Evolutionary conservation across 352 stramenopile species (phyloP), one percentile per base, ranked within the genome.

Genomic region (Elongisporangium anandrum): DNA sequence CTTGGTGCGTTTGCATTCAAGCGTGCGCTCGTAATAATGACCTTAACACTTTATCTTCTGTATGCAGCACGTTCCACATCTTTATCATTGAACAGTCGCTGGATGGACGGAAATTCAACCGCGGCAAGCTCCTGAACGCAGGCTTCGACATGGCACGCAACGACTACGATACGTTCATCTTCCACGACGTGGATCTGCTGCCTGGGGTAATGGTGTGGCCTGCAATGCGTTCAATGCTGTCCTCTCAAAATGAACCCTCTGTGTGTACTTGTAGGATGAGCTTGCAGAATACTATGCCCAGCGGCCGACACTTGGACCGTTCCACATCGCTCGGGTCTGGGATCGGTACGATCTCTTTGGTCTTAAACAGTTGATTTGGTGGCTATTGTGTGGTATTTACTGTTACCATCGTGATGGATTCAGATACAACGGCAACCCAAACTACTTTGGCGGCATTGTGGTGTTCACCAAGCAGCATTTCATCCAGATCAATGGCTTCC

Each of bases 121-220:
- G 95, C 41, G 96, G 96, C 21, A 98, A 99, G 72, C 73, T 99
- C 22, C 78, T 99, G 12, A 99, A 99, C 68, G 95, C 97, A 61
- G 96, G 96, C 45, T 98, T 97, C 69, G 84, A 97, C 66, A 79
- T 97, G 51, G 87, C 94, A 10, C 66, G 66, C 38, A 78, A 96
- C 53, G 81, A 87, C 54, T 94, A 81, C 61, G 78, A 87, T 54
- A 63, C 82, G 13, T 98, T 97, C 64, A 88, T 98, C 55, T 98
- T 98, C 68, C 96, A 99, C 64, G 96, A 99, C 65, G 96, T 99
- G 20, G 96, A 99, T 69, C 67, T 99, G 52, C 66, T 99, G 21
- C 96, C 96, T 12, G 64, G 58, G 17, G 75, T 85, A 53, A n/a
- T n/a, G n/a, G n/a, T n/a, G n/a, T n/a, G n/a, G n/a, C n/a, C n/a